phyloP scores from a whole-genome alignment of 1,139 yeast species.

The Debaryomyces sp. region DNA sequence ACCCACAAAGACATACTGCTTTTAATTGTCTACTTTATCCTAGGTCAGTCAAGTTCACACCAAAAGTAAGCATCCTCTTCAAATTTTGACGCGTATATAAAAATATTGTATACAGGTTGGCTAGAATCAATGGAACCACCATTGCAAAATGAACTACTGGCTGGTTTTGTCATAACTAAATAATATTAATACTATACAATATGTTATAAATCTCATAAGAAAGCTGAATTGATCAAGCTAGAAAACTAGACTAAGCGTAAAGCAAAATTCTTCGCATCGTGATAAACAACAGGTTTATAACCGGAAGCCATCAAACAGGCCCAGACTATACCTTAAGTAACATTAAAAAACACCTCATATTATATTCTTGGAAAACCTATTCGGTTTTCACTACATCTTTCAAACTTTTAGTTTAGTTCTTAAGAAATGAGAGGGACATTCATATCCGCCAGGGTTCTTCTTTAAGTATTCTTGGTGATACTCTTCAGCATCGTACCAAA shows the following conservation, averaged over 20 bases:
- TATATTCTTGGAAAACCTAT: background rate
- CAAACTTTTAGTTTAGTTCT: conserved; percentile 43
- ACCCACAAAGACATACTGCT: conserved; percentile 90
- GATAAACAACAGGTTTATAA: no score
- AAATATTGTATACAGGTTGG: background rate
- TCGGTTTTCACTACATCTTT: background rate
- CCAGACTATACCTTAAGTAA: background rate
- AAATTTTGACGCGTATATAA: conserved; percentile 6
- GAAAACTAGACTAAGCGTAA: background rate
- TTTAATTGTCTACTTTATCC: background rate
- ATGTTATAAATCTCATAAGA: background rate
- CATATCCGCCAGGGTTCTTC: conserved; percentile 82
- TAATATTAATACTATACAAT: background rate
- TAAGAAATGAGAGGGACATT: conserved; percentile 84
- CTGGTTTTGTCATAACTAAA: background rate
- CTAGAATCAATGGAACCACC: background rate
- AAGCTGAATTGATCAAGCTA: background rate
- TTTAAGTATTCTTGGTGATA: conserved; percentile 84
- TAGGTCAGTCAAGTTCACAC: background rate
- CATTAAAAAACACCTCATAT: no score
- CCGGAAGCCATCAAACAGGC: background rate
- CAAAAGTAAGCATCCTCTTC: background rate
- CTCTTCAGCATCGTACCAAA: conserved; percentile 90
- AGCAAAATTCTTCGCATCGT: background rate
- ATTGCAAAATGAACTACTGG: background rate